Evolutionary conservation across 768 basidiomycete genomes (phyloP).

Genomic region (Sistotremastrum niveocremeum): DNA sequence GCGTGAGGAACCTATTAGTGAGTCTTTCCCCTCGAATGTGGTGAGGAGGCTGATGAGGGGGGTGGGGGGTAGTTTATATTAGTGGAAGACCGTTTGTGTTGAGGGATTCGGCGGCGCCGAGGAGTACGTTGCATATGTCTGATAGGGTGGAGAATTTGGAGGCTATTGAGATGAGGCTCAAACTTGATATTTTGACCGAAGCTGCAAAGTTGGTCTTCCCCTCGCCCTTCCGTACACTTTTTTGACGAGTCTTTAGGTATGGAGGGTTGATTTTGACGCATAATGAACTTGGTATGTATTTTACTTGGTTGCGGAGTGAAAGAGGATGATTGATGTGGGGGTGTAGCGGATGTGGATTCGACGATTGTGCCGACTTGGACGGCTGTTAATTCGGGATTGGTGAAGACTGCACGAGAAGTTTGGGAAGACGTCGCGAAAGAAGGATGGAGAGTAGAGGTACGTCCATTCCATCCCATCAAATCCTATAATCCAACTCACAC

Average conservation of each 20-base stretch:
- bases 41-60: background rate
- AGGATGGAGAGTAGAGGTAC: conserved; percentile 87
- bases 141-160: conserved; percentile 94
- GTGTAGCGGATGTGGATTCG: conserved; percentile 53
- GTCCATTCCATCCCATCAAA: conserved; percentile 11
- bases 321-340: no score
- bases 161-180: conserved; percentile 79
- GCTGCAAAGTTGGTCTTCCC: conserved; percentile 38
- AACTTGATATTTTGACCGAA: conserved; percentile 84
- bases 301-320: background rate
- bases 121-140: conserved; percentile 64
- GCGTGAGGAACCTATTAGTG: conserved; percentile 88
- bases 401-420: conserved; percentile 79
- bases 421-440: conserved; percentile 66
- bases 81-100: conserved; percentile 89
- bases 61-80: conserved; percentile 49
- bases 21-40: conserved; percentile 19
- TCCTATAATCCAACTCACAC: background rate
- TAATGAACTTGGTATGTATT: conserved; percentile 65
- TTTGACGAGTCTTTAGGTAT: conserved; percentile 33
- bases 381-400: conserved; percentile 65
- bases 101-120: conserved; percentile 74
- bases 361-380: conserved; percentile 91
- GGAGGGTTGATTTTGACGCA: conserved; percentile 89
- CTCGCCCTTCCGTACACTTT: conserved; percentile 2